Evolutionary conservation across 2,329 filamentous ascomycete genomes (phyloP).

Genomic region (Trichoderma sp.): DNA sequence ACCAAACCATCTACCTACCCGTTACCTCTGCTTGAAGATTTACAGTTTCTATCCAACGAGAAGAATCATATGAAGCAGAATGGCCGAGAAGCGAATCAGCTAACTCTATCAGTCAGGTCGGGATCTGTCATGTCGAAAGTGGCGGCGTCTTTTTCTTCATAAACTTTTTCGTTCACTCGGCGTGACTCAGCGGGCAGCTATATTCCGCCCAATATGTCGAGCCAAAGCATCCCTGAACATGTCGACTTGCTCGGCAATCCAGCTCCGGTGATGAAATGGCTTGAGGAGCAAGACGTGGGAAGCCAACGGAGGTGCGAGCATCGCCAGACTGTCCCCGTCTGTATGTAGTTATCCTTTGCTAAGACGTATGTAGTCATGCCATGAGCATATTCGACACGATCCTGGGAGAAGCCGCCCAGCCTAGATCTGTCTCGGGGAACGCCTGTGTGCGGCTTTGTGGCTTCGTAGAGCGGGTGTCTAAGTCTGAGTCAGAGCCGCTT

Average conservation of each 20-base stretch:
- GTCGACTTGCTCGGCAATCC: constrained; percentile 43
- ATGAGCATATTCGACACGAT: constrained; percentile 52
- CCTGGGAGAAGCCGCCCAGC: constrained; percentile 53
- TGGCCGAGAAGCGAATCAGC: neutral
- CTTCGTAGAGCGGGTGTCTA: constrained; percentile 62
- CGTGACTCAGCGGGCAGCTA: constrained; percentile 27
- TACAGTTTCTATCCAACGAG: neutral
- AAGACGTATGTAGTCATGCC: constrained; percentile 36
- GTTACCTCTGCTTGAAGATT: constrained; percentile 3
- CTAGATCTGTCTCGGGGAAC: constrained; percentile 58
- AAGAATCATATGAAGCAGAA: neutral
- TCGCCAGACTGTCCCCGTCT: constrained; percentile 15
- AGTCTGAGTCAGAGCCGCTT: constrained; percentile 49
- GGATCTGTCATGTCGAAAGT: neutral
- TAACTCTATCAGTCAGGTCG: constrained; percentile 3
- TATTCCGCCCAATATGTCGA: constrained; percentile 29
- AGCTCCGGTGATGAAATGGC: constrained; percentile 45
- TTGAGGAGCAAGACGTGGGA: constrained; percentile 45
- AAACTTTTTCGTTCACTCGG: constrained; percentile 6
- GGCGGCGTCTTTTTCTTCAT: neutral
- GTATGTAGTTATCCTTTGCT: constrained; percentile 19
- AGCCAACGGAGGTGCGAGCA: constrained; percentile 44
- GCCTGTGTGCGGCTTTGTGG: constrained; percentile 61
- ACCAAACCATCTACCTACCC: neutral
- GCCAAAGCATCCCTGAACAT: constrained; percentile 35